phyloP scores from a whole-genome alignment of 495 filamentous ascomycete species.

The Corynascus novoguineensis region DNA sequence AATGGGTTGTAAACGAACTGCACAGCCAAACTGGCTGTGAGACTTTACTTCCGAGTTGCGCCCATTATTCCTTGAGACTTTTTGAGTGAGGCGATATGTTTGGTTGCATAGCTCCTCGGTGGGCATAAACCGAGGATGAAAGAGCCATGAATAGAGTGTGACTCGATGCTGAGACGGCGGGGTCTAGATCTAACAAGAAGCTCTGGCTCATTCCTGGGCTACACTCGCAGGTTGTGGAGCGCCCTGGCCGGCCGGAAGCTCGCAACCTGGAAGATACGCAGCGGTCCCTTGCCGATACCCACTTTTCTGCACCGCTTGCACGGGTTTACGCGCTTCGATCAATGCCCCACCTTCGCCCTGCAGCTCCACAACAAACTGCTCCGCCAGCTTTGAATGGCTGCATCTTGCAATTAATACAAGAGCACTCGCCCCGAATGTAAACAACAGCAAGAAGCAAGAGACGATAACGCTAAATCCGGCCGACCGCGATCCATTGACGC shows the following conservation, averaged over 20 bases:
- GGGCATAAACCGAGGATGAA: no score
- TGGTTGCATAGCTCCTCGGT: neutral
- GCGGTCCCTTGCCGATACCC: no score
- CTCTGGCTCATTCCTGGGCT: no score
- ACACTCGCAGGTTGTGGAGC: no score
- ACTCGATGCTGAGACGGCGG: constrained; percentile 5
- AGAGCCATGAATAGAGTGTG: constrained; percentile 1
- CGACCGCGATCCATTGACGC: neutral
- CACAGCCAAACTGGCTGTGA: constrained; percentile 31
- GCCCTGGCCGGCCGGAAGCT: no score
- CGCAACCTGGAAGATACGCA: no score
- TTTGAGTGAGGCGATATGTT: neutral
- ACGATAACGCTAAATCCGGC: neutral
- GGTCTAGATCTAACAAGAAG: no score
- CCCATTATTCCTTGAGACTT: constrained; percentile 20
- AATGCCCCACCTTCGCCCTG: neutral
- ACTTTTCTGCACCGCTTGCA: neutral
- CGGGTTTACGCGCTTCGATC: neutral
- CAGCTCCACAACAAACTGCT: constrained; percentile 9
- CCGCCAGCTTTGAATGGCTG: constrained; percentile 5
- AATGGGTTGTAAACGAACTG: neutral
- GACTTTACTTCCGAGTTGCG: constrained; percentile 24
- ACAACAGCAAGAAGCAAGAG: neutral
- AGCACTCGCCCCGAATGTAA: no score
- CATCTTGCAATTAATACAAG: constrained; percentile 14